Evolutionary conservation across 495 filamentous ascomycete genomes (phyloP), one percentile per base, ranked within the genome.

Genomic region (Articulospora tetracladia): DNA sequence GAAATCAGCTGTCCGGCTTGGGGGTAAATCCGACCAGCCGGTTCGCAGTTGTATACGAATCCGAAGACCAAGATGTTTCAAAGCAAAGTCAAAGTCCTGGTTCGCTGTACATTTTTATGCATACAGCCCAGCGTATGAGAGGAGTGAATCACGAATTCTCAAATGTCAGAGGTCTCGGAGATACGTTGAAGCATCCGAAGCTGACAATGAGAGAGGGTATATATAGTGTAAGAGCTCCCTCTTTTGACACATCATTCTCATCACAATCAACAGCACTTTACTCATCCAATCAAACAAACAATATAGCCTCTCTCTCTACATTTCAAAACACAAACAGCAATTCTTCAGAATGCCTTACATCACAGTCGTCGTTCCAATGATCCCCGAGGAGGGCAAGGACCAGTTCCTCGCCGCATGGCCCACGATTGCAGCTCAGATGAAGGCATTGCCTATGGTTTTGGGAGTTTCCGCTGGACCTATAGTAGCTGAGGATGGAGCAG

Each of bases 311-410:
- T 11, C 3, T 25, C 20, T n/a, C 25, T 27, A 2, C 47, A 50
- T 22, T n/a, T 44, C 17, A 12, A 32, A 32, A 44, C n/a, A 7
- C 15, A 44, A 44, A n/a, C 47, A 24, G 3, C 10, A 24, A 24
- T 3, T 3, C 3, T 19, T 41, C 59, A 62, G 57, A 62, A 62
- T 62, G 59, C 59, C 59, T 51, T 62, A 47, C 59, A 22, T 62
- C 41, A 22, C 59, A 26, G 26, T 62, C 30, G 32, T 57, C 59
- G 39, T 62, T 23, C 59, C 59, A 8, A 24, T 24, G 22, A 46
- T 62, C 59, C 46, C 59, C 12, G 46, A 36, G 10, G 59, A 56
- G 22, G 30, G 24, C 26, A 56, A 62, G 25, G 59, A 62, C 15
- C 3, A 36, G 13, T 57, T 62, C 23, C 53, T 57, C 7, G 44